These are phyloP conservation scores for Symbiodinium natans DNA, from an alignment of 73 alveolate species.

Conservation along the genomic window DNA sequence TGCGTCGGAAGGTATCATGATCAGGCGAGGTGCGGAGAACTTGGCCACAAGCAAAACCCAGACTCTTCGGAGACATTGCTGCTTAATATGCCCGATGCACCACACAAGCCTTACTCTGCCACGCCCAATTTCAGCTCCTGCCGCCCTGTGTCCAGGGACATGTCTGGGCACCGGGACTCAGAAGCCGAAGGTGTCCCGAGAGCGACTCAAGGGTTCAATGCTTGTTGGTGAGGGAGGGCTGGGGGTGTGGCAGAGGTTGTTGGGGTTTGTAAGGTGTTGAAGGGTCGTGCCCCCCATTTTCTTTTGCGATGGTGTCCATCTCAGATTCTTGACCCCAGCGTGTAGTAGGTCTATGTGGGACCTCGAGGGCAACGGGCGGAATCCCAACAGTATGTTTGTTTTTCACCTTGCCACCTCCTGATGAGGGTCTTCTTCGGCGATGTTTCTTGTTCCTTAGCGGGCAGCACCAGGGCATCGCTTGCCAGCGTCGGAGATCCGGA, in stretches of 20 bases:
- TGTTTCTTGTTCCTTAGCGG: too few relatives aligned
- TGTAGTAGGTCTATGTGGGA: too few relatives aligned
- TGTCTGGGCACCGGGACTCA: conserved; percentile 65
- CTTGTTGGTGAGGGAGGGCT: neutral
- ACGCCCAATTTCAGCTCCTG: neutral
- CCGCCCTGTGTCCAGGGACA: conserved; percentile 36
- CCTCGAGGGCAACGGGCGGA: too few relatives aligned
- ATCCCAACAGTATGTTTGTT: too few relatives aligned
- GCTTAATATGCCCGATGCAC: too few relatives aligned
- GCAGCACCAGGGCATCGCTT: too few relatives aligned
- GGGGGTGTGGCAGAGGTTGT: neutral
- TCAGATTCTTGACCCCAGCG: too few relatives aligned
- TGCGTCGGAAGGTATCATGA: conserved; percentile 57
- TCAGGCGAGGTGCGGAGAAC: neutral
- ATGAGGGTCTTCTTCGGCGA: too few relatives aligned
- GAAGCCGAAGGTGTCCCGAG: conserved; percentile 28
- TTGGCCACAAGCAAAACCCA: neutral
- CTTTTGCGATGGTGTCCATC: neutral
- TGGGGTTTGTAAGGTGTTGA: neutral
- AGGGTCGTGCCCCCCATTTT: neutral
- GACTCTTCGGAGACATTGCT: neutral
- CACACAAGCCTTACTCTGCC: neutral
- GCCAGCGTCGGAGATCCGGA: too few relatives aligned
- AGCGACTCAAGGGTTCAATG: neutral
- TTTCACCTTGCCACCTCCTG: too few relatives aligned